Percentiles rank a stretch among this genome's conserved stretches.
Evolutionary conservation across 441 rosid genomes (phyloP).

Genomic region (Hypseocharis bilobata): DNA sequence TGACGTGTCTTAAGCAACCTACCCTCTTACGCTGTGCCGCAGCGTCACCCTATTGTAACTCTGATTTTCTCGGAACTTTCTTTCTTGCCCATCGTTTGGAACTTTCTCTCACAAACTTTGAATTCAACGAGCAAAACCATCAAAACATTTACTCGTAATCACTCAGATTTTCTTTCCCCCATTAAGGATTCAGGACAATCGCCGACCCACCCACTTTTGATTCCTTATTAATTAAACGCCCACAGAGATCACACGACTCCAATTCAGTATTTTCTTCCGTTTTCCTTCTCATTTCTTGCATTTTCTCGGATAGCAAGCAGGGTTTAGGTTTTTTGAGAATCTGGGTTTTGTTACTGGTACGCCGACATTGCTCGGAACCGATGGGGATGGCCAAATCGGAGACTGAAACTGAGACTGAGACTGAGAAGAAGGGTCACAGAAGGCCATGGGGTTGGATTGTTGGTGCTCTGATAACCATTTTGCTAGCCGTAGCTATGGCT

Average conservation of each 20-base stretch:
- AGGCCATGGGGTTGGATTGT: background rate
- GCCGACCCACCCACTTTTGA: background rate
- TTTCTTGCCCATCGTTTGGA: background rate
- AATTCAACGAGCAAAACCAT: background rate
- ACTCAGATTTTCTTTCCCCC: background rate
- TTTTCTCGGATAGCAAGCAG: background rate
- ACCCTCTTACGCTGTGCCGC: background rate
- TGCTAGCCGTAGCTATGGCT: background rate
- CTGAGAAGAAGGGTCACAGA: background rate
- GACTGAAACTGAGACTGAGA: too few species aligned
- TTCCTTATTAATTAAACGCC: background rate
- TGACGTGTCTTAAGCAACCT: too few species aligned
- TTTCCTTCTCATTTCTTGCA: background rate
- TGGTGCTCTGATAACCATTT: background rate
- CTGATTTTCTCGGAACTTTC: background rate
- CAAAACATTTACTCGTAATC: background rate
- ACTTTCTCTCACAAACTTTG: background rate
- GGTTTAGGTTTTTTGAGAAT: background rate
- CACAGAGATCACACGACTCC: background rate
- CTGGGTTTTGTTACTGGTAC: background rate
- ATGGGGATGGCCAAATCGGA: conserved; percentile 5
- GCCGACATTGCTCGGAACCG: background rate
- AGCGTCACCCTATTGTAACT: background rate
- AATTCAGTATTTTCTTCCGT: background rate
- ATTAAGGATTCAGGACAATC: background rate